Conservation (phyloP, 129 eudicot genomes). For the Helianthus annuus region DNA sequence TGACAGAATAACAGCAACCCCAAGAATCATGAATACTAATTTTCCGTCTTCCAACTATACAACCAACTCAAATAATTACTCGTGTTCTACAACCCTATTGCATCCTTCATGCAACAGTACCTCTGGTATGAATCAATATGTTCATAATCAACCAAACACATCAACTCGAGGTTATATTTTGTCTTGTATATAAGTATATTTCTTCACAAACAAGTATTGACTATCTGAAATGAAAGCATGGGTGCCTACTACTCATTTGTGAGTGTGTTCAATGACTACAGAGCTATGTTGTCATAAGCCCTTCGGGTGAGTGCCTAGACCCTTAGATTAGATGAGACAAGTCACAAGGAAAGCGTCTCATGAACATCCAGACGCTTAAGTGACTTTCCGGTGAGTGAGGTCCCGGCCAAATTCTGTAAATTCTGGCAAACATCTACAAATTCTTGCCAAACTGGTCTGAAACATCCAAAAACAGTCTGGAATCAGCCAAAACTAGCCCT, state of each 20-base stretch:
- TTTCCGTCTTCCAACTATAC: background rate
- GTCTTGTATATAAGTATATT: background rate
- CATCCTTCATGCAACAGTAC: background rate
- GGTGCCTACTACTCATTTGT: background rate
- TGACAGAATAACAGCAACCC: background rate
- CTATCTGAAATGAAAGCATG: background rate
- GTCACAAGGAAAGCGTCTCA: too few relatives aligned
- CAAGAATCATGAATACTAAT: background rate
- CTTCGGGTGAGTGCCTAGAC: too few relatives aligned
- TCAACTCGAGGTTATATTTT: background rate
- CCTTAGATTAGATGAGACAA: too few relatives aligned
- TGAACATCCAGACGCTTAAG: too few relatives aligned
- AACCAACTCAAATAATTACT: background rate
- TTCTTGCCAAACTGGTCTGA: too few relatives aligned
- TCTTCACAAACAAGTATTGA: background rate
- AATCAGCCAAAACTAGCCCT: too few relatives aligned
- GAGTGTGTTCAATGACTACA: background rate
- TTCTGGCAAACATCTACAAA: too few relatives aligned
- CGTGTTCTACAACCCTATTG: background rate
- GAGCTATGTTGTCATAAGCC: background rate
- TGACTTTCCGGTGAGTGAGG: too few relatives aligned
- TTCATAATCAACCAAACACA: background rate
- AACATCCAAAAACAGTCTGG: too few relatives aligned
- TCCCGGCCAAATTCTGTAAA: too few relatives aligned
- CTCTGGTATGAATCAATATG: background rate